Percentiles rank a stretch among this genome's conserved stretches.
These are phyloP conservation scores for Scedosporium minutisporum DNA, from an alignment of 2,329 filamentous ascomycete species.

Conservation along the genomic window DNA sequence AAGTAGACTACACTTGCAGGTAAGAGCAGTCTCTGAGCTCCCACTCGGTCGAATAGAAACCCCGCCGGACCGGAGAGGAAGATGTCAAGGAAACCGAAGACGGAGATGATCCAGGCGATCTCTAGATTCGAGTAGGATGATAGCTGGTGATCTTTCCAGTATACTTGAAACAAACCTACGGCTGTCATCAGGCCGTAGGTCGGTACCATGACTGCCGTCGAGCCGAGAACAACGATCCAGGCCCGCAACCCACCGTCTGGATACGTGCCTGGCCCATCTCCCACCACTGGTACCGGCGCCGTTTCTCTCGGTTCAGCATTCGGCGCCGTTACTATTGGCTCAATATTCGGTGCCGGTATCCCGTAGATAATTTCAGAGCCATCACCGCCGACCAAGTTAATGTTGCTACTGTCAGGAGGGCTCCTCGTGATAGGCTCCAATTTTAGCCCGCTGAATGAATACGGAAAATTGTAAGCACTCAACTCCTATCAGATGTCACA, in stretches of 20 bases:
- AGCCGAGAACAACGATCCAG: conserved; percentile 71
- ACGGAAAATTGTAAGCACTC: neutral
- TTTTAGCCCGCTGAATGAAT: neutral
- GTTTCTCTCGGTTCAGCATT: neutral
- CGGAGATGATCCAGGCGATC: conserved; percentile 76
- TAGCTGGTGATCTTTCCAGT: conserved; percentile 64
- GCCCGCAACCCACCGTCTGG: conserved; percentile 65
- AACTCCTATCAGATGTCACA: neutral
- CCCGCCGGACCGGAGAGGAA: conserved; percentile 75
- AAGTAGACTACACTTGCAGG: conserved; percentile 14
- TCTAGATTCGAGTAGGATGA: conserved; percentile 51
- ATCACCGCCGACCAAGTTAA: neutral
- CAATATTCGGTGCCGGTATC: neutral
- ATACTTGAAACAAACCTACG: conserved; percentile 66
- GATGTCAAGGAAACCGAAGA: conserved; percentile 74
- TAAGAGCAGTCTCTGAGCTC: conserved; percentile 49
- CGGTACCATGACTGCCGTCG: conserved; percentile 61
- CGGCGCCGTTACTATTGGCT: neutral
- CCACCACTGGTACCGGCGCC: neutral
- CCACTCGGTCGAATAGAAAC: conserved; percentile 69
- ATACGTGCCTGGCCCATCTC: neutral
- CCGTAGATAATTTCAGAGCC: neutral
- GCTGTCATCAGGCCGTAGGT: conserved; percentile 66
- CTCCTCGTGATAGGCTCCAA: neutral
- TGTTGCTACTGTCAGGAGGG: neutral